phyloP scores from a whole-genome alignment of 805 yeast species.

The Wickerhamiella shivajii region DNA sequence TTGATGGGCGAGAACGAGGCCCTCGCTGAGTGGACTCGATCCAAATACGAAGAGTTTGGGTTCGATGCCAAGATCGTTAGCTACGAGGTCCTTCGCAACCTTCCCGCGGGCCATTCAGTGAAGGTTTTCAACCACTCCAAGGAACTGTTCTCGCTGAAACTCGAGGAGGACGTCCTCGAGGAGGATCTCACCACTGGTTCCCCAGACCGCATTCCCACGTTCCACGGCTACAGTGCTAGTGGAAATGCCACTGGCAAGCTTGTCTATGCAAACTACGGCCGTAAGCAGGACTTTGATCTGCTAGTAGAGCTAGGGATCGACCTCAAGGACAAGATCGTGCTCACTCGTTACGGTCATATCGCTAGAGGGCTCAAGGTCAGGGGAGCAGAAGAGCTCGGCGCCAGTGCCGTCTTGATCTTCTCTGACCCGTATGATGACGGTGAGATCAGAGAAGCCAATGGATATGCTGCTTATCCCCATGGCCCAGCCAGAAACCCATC shows the following conservation, averaged over 20 bases:
- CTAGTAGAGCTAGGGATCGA: conserved; percentile 35
- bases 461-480: conserved; percentile 50
- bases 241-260: conserved; percentile 59
- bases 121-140: conserved; percentile 26
- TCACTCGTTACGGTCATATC: conserved; percentile 50
- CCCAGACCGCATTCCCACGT: conserved; percentile 48
- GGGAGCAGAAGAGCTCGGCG: conserved; percentile 61
- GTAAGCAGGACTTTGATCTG: conserved; percentile 39
- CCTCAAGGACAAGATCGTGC: conserved; percentile 43
- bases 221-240: conserved; percentile 61
- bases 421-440: conserved; percentile 53
- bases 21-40: conserved; percentile 40
- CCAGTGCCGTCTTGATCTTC: conserved; percentile 49
- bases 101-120: conserved; percentile 43
- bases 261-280: conserved; percentile 59
- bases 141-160: conserved; percentile 36
- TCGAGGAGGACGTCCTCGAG: conserved; percentile 37
- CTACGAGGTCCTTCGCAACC: conserved; percentile 48
- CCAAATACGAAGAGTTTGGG: conserved; percentile 47
- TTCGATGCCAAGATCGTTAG: conserved; percentile 37
- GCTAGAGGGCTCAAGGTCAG: conserved; percentile 65
- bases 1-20: conserved; percentile 26
- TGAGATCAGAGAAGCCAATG: conserved; percentile 36
- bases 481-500: conserved; percentile 72
- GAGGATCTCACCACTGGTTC: conserved; percentile 37